Evolutionary conservation across 352 stramenopile genomes (phyloP), one percentile per base, ranked within the genome.

Genomic region (Plasmopara viticola): DNA sequence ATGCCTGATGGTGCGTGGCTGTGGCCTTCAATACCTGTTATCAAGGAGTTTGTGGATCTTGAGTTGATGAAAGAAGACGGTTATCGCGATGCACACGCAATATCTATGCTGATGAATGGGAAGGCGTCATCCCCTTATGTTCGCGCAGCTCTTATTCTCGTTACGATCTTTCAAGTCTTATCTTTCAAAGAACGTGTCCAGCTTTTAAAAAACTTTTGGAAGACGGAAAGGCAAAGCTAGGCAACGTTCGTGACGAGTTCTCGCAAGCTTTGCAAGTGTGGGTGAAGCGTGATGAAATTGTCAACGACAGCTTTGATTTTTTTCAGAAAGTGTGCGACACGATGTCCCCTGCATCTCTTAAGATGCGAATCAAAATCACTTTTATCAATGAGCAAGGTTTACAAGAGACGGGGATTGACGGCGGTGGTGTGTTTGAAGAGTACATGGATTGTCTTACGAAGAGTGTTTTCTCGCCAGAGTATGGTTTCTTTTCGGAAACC

Each of bases 381-480:
- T 95, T 95, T 42, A 61, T 94, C n/a, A 98, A 97, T 62, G 78
- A 95, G 9, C 84, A 96, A 65, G 95, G 92, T 0, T 60, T 93
- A 10, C 74, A 97, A 62, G 97, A 99, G 66, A 89, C 74, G 33
- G 96, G 96, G 14, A 97, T 99, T 49, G 96, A 99, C 66, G 89
- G 95, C 30, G 96, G 96, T 9, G 96, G 96, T 4, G 78, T 99
- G 6, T 98, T 98, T 59, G 98, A 99, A 69, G 96, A 99, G 55
- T 98, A 96, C 56, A 66, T 98, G 66, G 88, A 97, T 70, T 47
- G 62, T 39, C 70, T 98, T 13, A 95, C 79, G 29, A 90, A 84
- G 17, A 70, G 83, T 41, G 90, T 89, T 5, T 99, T 99, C 28
- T 85, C 78, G 0, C 78, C 78, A 4, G 72, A 89, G 53, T 79